phyloP scores from a whole-genome alignment of 1,284 basidiomycete genomes.

The Cryptococcus deneoformans region DNA sequence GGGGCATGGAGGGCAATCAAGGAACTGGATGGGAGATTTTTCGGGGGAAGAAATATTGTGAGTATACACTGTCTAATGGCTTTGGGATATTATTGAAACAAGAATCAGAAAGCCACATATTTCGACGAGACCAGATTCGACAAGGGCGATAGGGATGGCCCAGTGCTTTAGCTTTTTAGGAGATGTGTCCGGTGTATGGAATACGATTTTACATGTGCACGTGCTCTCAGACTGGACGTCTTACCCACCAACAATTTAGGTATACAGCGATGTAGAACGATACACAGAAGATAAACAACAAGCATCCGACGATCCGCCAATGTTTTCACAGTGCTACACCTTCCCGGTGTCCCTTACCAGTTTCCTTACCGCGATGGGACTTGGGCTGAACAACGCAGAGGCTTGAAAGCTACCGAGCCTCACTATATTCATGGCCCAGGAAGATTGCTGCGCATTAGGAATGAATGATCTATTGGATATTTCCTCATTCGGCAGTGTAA shows the following conservation, averaged over 20 bases:
- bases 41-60: conserved; percentile 75
- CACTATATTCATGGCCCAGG: conserved; percentile 28
- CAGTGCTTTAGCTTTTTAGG: conserved; percentile 4
- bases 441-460: conserved; percentile 1
- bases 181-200: background rate
- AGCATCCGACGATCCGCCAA: too few species aligned
- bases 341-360: background rate
- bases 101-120: conserved; percentile 62
- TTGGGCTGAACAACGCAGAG: conserved; percentile 31
- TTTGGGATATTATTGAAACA: background rate
- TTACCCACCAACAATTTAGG: too few species aligned
- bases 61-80: conserved; percentile 10
- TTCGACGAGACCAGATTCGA: conserved; percentile 65
- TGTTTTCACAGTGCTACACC: background rate
- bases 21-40: conserved; percentile 85
- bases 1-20: conserved; percentile 93
- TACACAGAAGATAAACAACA: too few species aligned
- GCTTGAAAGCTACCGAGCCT: conserved; percentile 34
- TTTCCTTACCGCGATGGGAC: conserved; percentile 30
- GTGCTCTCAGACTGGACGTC: too few species aligned
- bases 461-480: conserved; percentile 2
- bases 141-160: conserved; percentile 43
- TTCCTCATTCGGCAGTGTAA: background rate
- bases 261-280: too few species aligned
- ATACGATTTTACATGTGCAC: too few species aligned